These are phyloP conservation scores for Yarrowia porcina DNA, from an alignment of 805 yeast genomes.

Conservation along the genomic window DNA sequence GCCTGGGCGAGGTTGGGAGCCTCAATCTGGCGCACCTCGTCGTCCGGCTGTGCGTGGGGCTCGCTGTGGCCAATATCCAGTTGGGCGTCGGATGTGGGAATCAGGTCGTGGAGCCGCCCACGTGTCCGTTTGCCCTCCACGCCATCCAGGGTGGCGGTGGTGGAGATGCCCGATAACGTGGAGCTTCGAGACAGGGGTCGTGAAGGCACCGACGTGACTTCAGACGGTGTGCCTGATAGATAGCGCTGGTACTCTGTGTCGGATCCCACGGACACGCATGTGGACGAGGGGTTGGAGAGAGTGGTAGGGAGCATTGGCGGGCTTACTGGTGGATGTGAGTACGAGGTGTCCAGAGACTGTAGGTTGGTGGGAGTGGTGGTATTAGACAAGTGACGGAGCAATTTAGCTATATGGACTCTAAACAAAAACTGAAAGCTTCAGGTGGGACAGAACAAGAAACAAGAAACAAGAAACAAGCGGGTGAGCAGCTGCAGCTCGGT, in stretches of 20 bases:
- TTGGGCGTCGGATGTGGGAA: not conserved
- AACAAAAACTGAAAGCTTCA: conserved; percentile 11
- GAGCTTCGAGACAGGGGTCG: conserved; percentile 61
- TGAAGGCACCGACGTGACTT: conserved; percentile 38
- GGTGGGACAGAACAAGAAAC: conserved; percentile 7
- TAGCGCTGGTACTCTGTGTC: conserved; percentile 25
- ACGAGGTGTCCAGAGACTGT: not conserved
- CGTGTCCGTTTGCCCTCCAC: conserved; percentile 54
- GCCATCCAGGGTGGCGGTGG: conserved; percentile 73
- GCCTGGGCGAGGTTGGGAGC: not conserved
- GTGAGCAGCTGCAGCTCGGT: not conserved
- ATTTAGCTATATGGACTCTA: conserved; percentile 10
- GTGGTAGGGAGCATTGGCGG: conserved; percentile 11
- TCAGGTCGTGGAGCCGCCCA: conserved; percentile 19
- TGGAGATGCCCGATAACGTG: conserved; percentile 61
- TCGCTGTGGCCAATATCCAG: conserved; percentile 4
- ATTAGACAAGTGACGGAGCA: conserved; percentile 11
- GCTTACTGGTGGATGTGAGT: not conserved
- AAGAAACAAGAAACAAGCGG: not conserved
- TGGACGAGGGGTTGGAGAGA: conserved; percentile 22
- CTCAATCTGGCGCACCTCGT: not conserved
- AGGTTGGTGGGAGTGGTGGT: not conserved
- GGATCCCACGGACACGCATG: conserved; percentile 25
- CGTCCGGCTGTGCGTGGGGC: conserved; percentile 22
- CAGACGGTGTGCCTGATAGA: conserved; percentile 15